A percentile compares a stretch with the other conserved stretches of the same genome.
phyloP scores from a whole-genome alignment of 805 yeast species.

The Lachancea thermotolerans region DNA sequence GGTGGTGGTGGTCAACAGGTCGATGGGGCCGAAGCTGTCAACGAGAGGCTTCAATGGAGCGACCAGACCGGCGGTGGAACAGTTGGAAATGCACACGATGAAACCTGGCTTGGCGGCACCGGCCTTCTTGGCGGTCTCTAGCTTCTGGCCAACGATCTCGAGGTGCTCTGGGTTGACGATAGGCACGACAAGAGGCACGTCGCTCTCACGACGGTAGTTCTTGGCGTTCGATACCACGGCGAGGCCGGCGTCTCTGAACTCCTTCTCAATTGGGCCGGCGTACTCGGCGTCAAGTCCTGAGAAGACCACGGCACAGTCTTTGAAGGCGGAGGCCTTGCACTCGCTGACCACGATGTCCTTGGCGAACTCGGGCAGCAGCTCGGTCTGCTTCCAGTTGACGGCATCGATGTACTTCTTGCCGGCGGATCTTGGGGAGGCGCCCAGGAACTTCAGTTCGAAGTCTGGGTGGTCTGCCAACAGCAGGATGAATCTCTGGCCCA shows the following conservation, averaged over 20 bases:
- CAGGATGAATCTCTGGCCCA: slow-evolving; percentile 91
- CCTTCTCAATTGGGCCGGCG: slow-evolving; percentile 90
- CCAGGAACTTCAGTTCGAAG: slow-evolving; percentile 75
- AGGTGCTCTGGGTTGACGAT: slow-evolving; percentile 91
- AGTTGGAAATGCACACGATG: slow-evolving; percentile 92
- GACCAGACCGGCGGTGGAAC: slow-evolving; percentile 96
- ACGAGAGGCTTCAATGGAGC: slow-evolving; percentile 95
- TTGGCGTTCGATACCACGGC: slow-evolving; percentile 92
- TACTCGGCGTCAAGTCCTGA: slow-evolving; percentile 90
- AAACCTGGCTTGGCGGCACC: slow-evolving; percentile 66
- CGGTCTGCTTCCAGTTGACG: slow-evolving; percentile 90
- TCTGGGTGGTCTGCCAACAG: slow-evolving; percentile 83
- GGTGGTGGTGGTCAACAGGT: slow-evolving; percentile 80
- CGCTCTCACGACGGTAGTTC: slow-evolving; percentile 81
- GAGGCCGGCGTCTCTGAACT: slow-evolving; percentile 72
- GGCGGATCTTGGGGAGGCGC: slow-evolving; percentile 92
- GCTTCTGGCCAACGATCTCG: slow-evolving; percentile 56
- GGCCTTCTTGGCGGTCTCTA: slow-evolving; percentile 45
- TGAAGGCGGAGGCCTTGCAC: slow-evolving; percentile 70
- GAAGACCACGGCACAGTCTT: slow-evolving; percentile 88
- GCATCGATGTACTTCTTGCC: slow-evolving; percentile 84
- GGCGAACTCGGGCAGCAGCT: slow-evolving; percentile 64
- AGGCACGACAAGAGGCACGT: slow-evolving; percentile 92
- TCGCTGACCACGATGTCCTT: slow-evolving; percentile 61
- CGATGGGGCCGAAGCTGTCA: slow-evolving; percentile 85